phyloP scores from a whole-genome alignment of 208 protist genomes.

The Acanthamoeba comandoni region DNA sequence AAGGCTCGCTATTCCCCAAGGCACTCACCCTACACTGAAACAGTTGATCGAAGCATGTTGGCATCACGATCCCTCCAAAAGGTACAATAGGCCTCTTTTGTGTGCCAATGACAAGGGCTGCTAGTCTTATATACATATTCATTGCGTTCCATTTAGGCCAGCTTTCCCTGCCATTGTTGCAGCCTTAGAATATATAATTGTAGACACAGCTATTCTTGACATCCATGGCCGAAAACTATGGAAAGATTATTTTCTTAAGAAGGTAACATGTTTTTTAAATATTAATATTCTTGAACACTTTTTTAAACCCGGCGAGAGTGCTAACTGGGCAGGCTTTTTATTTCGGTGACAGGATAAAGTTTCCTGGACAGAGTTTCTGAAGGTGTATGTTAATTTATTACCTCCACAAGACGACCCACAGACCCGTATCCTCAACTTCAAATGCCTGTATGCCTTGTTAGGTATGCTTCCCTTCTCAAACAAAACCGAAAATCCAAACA shows the following conservation, averaged over 20 bases:
- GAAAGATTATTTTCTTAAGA: slow-evolving; percentile 77
- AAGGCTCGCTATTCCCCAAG: slow-evolving; percentile 77
- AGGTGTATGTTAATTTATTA: slow-evolving; percentile 79
- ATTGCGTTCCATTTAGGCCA: not conserved
- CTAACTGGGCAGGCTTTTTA: not conserved
- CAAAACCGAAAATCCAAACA: too few relatives aligned
- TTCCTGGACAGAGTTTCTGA: slow-evolving; percentile 82
- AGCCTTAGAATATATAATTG: slow-evolving; percentile 57
- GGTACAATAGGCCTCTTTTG: not conserved
- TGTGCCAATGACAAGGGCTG: not conserved
- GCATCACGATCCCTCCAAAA: slow-evolving; percentile 73
- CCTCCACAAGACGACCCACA: slow-evolving; percentile 68
- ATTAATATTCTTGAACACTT: too few relatives aligned
- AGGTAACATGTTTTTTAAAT: not conserved
- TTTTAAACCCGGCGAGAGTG: too few relatives aligned
- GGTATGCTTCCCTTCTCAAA: not conserved
- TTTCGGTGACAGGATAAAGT: slow-evolving; percentile 75
- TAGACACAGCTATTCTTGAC: slow-evolving; percentile 62
- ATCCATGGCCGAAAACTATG: slow-evolving; percentile 78
- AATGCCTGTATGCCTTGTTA: slow-evolving; percentile 81
- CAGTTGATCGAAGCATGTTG: slow-evolving; percentile 79
- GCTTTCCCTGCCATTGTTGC: slow-evolving; percentile 55
- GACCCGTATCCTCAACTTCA: slow-evolving; percentile 78
- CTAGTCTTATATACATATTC: not conserved
- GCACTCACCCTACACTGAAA: slow-evolving; percentile 74